A percentile compares a stretch with the other conserved stretches of the same genome.
phyloP scores from a whole-genome alignment of 805 yeast species.

The Hanseniaspora lindneri region DNA sequence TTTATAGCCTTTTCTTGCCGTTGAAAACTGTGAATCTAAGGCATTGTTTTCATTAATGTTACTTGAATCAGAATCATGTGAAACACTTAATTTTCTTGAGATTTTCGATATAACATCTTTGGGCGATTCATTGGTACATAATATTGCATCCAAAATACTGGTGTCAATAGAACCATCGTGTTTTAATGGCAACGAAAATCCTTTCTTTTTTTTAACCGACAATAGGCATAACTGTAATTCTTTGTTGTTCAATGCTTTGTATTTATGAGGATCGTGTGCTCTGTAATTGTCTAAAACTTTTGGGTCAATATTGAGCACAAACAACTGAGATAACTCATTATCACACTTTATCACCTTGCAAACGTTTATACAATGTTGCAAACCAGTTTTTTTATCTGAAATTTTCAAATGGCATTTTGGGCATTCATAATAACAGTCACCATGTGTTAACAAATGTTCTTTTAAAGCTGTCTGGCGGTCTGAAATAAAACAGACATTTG shows the following conservation, averaged over 20 bases:
- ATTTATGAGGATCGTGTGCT: not conserved
- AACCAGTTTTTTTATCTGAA: not conserved
- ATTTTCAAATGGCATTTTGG: not conserved
- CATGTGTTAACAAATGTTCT: constrained; percentile 11
- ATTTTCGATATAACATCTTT: no score
- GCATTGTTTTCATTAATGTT: no score
- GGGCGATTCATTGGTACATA: not conserved
- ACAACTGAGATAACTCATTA: not conserved
- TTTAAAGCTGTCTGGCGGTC: constrained; percentile 12
- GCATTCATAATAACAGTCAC: constrained; percentile 2
- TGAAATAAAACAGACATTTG: constrained; percentile 12
- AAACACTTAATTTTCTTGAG: no score
- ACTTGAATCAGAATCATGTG: no score
- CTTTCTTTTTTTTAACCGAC: constrained; percentile 5
- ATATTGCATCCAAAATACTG: not conserved
- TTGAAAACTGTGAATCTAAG: no score
- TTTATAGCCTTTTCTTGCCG: no score
- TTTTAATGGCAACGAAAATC: constrained; percentile 3
- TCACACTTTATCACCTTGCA: not conserved
- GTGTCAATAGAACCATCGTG: constrained; percentile 4
- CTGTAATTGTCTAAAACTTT: not conserved
- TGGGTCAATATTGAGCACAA: not conserved
- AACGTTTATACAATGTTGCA: not conserved
- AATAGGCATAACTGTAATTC: constrained; percentile 9
- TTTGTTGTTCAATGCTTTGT: not conserved